These are phyloP conservation scores for Crassisporium funariophilum DNA, from an alignment of 768 basidiomycete genomes.

Conservation along the genomic window DNA sequence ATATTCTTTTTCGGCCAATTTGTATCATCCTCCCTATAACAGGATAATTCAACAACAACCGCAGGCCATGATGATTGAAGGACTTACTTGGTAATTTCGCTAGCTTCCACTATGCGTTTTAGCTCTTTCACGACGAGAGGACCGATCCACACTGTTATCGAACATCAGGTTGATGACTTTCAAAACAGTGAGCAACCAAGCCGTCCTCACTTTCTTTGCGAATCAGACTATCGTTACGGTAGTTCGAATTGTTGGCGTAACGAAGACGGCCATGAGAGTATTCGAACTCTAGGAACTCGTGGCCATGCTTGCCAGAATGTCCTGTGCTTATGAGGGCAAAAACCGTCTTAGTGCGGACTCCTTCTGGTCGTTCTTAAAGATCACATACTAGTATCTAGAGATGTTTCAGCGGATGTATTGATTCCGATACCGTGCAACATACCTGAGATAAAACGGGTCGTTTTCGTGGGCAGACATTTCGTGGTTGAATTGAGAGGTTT, in stretches of 20 bases:
- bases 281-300: conserved; percentile 98
- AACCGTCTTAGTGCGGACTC: no score
- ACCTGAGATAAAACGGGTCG: conserved; percentile 85
- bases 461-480: conserved; percentile 56
- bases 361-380: no score
- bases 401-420: neutral
- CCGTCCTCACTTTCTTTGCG: conserved; percentile 99
- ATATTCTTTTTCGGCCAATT: conserved; percentile 99
- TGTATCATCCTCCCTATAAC: conserved; percentile 88
- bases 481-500: conserved; percentile 22
- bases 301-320: conserved; percentile 97
- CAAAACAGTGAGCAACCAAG: conserved; percentile 15
- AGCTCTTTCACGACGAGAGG: conserved; percentile 92
- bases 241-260: conserved; percentile 99
- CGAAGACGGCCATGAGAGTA: conserved; percentile 95
- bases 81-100: conserved; percentile 90
- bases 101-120: conserved; percentile 89
- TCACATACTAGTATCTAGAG: conserved; percentile 49
- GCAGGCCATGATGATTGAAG: neutral
- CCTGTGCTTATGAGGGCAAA: conserved; percentile 66
- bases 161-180: neutral
- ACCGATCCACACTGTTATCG: conserved; percentile 83
- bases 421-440: conserved; percentile 18
- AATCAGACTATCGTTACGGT: conserved; percentile 95
- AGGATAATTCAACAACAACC: neutral